These are phyloP conservation scores for Acacia confusa DNA, from an alignment of 306 rosid species.

Conservation along the genomic window DNA sequence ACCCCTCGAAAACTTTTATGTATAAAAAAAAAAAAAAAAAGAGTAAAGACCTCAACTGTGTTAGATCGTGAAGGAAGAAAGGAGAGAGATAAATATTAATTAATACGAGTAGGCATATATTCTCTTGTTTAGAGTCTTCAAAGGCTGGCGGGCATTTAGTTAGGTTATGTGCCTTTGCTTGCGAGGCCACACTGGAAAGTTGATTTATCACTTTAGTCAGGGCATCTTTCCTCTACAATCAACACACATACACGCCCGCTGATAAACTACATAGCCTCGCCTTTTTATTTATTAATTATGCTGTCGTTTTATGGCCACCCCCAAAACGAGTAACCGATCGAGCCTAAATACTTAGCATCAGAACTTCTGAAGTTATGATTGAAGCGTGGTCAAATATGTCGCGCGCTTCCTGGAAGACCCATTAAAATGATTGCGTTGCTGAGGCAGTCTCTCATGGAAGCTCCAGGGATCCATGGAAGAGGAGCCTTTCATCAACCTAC, in stretches of 20 bases:
- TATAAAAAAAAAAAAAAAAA: no score
- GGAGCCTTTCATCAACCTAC: background rate
- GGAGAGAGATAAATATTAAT: background rate
- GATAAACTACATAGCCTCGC: background rate
- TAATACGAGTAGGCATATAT: background rate
- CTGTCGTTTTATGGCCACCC: no score
- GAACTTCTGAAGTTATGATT: background rate
- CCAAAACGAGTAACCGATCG: no score
- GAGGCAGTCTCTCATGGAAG: background rate
- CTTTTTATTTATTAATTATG: no score
- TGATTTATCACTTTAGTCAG: background rate
- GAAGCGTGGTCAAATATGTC: background rate
- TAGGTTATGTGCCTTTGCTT: background rate
- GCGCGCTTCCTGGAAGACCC: background rate
- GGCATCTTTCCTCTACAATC: background rate
- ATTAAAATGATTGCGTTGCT: background rate
- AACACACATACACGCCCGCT: background rate
- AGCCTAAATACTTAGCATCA: background rate
- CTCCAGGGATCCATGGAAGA: background rate
- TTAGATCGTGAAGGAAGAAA: slow-evolving; percentile 1
- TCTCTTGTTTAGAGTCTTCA: background rate
- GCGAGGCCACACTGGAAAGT: slow-evolving; percentile 5
- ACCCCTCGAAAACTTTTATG: no score
- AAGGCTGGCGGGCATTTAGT: background rate
- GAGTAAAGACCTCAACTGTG: background rate